Evolutionary conservation across 176 grass and related monocot genomes (phyloP), one percentile per base, ranked within the genome.

Genomic region (sorghum (Sorghum bicolor)): DNA sequence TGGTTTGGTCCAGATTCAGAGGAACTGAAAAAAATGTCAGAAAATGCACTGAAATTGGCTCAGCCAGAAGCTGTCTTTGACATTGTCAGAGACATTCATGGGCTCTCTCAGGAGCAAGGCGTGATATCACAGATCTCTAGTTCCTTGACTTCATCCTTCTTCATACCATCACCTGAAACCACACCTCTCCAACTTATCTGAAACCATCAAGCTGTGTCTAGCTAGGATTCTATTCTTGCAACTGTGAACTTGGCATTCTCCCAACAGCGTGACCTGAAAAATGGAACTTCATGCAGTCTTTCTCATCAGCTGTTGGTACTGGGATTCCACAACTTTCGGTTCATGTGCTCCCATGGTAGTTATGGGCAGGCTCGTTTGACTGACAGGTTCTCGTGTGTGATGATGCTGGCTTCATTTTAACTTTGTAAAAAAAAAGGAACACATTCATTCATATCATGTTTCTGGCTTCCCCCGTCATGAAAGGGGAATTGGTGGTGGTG

Each of bases 21-120:
- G 39, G 96, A 96, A 55, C n/a, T 90, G 68, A 94, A 94, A 72
- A 94, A 67, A 52, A 92, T 99, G 96, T 99, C 96, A 11, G 85
- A 94, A 68, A 99, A 96, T 72, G 96, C 96, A 25, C 69, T 99
- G 52, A 99, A 92, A 79, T 58, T 99, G 64, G 87, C 96, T 60
- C 96, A 99, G 44, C 96, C 96, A 2, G 89, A 96, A 75, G 96
- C 96, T 1, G 96, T 99, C 20, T 99, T 99, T 44, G 91, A 99
- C 76, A 99, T 99, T 19, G 92, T 99, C 16, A 89, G 84, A 73
- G 96, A 99, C 25, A 99, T 99, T 32, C 89, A 99, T 66, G 91
- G 88, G 20, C 91, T 99, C 5, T 85, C 87, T 20, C 83, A 83
- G 81, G 86, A 85, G 69, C 91, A 90, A 69, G 93, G 96, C 1